A percentile compares a stretch with the other conserved stretches of the same genome.
These are phyloP conservation scores for Aspergillus cavernicola DNA, from an alignment of 495 filamentous ascomycete species.

Conservation along the genomic window DNA sequence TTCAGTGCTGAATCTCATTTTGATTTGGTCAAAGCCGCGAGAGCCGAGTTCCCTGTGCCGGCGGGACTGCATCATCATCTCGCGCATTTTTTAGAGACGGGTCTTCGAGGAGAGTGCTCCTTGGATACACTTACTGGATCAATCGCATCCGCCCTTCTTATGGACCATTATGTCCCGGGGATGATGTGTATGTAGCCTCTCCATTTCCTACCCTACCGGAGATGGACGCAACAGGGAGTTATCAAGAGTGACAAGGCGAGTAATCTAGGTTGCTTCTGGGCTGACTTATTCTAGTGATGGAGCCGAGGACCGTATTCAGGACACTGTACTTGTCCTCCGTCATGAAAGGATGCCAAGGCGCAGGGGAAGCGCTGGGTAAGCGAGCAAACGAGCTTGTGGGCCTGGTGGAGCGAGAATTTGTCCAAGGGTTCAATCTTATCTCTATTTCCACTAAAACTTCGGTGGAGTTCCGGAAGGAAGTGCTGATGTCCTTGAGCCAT, in stretches of 20 bases:
- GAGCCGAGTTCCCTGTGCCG: conserved; percentile 10
- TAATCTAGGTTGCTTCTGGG: not conserved
- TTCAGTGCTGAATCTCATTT: conserved; percentile 5
- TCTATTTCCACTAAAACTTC: not conserved
- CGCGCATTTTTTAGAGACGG: conserved; percentile 15
- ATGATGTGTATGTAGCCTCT: conserved; percentile 23
- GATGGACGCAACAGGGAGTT: no score
- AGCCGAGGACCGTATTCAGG: conserved; percentile 19
- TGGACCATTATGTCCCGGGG: conserved; percentile 28
- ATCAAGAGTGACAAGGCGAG: no score
- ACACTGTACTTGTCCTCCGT: conserved; percentile 17
- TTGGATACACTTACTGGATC: conserved; percentile 15
- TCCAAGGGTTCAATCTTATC: conserved; percentile 4
- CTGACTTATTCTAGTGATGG: conserved; percentile 13
- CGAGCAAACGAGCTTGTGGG: conserved; percentile 7
- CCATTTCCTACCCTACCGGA: not conserved
- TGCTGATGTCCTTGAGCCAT: conserved; percentile 11
- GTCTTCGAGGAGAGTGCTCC: conserved; percentile 3
- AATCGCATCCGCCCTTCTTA: conserved; percentile 28
- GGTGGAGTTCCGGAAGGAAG: conserved; percentile 8
- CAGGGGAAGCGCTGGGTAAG: conserved; percentile 6
- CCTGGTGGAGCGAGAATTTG: conserved; percentile 14
- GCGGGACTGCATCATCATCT: conserved; percentile 1
- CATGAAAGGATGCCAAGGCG: conserved; percentile 6
- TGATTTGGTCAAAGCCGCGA: conserved; percentile 18